Percentiles rank a stretch among this genome's conserved stretches.
phyloP scores from a whole-genome alignment of 441 rosid genomes.

The Syzygium malaccense region DNA sequence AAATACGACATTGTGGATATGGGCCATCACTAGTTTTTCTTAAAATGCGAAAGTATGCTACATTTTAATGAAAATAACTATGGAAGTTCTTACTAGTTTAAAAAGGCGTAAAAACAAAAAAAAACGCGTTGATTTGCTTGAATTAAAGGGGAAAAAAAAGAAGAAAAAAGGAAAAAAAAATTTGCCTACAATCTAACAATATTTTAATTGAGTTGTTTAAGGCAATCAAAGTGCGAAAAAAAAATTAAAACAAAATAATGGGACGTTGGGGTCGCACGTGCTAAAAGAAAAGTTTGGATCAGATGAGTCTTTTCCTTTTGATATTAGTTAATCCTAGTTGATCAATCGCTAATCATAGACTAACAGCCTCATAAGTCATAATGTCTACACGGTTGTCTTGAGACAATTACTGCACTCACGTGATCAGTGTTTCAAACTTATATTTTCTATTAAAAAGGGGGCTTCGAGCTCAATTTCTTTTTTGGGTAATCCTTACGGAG shows the following conservation, averaged over 20 bases:
- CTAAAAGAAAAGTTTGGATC: neutral
- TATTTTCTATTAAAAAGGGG: neutral
- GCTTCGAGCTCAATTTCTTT: neutral
- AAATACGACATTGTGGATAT: neutral
- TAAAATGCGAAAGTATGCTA: neutral
- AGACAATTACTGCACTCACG: neutral
- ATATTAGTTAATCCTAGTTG: neutral
- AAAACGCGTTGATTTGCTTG: neutral
- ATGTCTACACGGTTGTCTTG: neutral
- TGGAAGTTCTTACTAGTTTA: neutral
- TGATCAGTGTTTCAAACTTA: neutral
- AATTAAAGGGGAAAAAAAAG: neutral
- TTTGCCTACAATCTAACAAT: neutral
- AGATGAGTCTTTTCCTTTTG: neutral
- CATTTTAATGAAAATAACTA: neutral
- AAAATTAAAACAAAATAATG: neutral
- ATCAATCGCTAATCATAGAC: neutral
- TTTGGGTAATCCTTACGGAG: neutral
- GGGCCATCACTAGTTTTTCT: neutral
- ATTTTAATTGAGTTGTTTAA: neutral
- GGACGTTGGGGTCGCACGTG: neutral
- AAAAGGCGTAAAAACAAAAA: neutral
- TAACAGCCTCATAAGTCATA: neutral
- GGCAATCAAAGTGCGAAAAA: neutral
- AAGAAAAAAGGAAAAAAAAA: neutral